Conservation (phyloP, 176 grass and related monocot species). For the Aegilops speltoides region DNA sequence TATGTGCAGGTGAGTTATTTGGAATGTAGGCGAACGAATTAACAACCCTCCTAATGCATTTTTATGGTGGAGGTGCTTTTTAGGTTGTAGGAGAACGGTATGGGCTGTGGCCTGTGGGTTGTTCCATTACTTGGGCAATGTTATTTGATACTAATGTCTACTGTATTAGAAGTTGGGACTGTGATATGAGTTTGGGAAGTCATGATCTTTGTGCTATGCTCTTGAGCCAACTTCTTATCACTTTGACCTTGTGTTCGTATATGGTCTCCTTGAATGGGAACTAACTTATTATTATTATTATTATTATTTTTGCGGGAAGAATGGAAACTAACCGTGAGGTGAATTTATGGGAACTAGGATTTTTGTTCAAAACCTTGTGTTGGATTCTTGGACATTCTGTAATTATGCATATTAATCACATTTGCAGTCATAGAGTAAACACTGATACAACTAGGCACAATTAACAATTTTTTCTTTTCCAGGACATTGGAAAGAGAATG, state of each 20-base stretch:
- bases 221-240: background rate
- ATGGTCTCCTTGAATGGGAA: conserved; percentile 5
- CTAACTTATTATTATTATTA: background rate
- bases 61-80: no score
- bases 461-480: conserved; percentile 16
- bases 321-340: background rate
- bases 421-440: background rate
- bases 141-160: background rate
- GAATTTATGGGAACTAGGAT: background rate
- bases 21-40: no score
- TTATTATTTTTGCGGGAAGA: background rate
- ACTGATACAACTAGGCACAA: background rate
- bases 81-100: no score
- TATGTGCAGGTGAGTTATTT: background rate
- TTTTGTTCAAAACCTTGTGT: background rate
- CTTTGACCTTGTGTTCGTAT: background rate
- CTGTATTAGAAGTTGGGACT: background rate
- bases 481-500: conserved; percentile 63
- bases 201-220: background rate
- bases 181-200: background rate
- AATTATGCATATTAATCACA: background rate
- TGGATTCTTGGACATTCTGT: background rate
- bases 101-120: background rate
- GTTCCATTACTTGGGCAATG: background rate
- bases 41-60: no score